Evolutionary conservation across 208 protist genomes (phyloP), one percentile per base, ranked within the genome.

Genomic region (Trichomonas tenax): DNA sequence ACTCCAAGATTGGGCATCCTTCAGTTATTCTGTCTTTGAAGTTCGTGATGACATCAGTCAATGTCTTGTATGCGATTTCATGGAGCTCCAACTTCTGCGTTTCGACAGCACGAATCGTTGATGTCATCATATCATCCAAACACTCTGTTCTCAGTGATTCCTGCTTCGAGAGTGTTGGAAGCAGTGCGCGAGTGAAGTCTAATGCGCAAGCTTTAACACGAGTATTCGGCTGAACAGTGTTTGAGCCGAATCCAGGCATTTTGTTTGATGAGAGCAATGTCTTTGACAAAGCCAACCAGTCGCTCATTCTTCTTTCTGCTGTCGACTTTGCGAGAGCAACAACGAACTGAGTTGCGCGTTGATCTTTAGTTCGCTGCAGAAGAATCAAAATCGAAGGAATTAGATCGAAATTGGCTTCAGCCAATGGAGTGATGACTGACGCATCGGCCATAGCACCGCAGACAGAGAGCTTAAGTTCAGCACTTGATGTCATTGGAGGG

Each of bases 71-170:
- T 26, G 86, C 40, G n/a, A 93, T 38, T 51, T 41, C 11, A 15
- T 93, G 44, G 9, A 93, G 26, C 8, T 58, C 44, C 9, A 51
- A 38, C 21, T 93, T 93, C 11, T 34, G 41, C 1, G 86, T 93
- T 93, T 93, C 86, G 17, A 93, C 44, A 34, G 86, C 44, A 31
- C 86, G 40, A 51, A 51, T 93, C 51, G 86, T 93, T 93, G 86
- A 93, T 38, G 44, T 93, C 44, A 93, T 93, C n/a, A 93, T 34
- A 41, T 93, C 44, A 93, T 93, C 86, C 17, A 93, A 51, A 51
- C 86, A 93, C 26, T 93, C 86, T 41, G 86, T 93, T 2, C 11
- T 2, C 15, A 93, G 15, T 38, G 8, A 8, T 38, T 48, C 21
- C 21, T 51, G 11, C 9, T 48, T 51, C 14, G 40, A 38, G 3